Base-by-base conservation (phyloP, 2,329 filamentous ascomycete species). In the Colletotrichum eleusines region DNA sequence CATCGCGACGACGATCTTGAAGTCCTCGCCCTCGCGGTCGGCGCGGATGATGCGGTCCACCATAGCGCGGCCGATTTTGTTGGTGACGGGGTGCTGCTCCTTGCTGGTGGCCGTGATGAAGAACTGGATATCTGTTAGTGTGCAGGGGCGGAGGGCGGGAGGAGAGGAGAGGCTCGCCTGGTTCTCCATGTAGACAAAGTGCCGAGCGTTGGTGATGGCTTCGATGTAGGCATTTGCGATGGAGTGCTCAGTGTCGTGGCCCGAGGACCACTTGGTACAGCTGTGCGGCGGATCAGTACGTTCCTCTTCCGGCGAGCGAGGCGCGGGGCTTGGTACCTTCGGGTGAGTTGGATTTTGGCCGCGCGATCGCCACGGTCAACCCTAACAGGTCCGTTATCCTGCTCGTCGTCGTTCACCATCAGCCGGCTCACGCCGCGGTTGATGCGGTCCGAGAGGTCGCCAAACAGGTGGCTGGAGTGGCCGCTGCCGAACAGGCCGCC, bases 161-260 rank as follows among this genome's bases (percentile, higher is more conserved):
- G n/a, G 9, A 20, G 12, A 2, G 14, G 11, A 8, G 20, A 4
- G 4, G 40, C 77, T 67, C 76, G 85, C 86, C 78, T 89, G 90
- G 76, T 95, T 94, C 78, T 95, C 92, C 44, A 95, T 94, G 79
- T 94, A 95, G 69, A 95, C 81, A 76, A 92, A 94, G 77, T 94
- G 90, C 76, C 90, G 83, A 23, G 91, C 91, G 59, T 90, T 89
- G 46, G 82, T 84, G 75, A 94, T 94, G 35, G 90, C 86, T 53
- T 92, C 86, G 42, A 92, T 89, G 77, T 97, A 97, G 1, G 94
- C 94, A 77, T 95, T 95, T 72, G 91, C 89, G 72, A 98, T 95
- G 0, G 94, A 97, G 79, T 96, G 94, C 76, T 89, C 87, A 0
- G 84, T 85, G 7, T 80, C 79, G 61, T 85, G 83, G 2, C 86